A percentile compares a stretch with the other conserved stretches of the same genome.
phyloP scores from a whole-genome alignment of 345 rosid species.

The Erodium maritimum region DNA sequence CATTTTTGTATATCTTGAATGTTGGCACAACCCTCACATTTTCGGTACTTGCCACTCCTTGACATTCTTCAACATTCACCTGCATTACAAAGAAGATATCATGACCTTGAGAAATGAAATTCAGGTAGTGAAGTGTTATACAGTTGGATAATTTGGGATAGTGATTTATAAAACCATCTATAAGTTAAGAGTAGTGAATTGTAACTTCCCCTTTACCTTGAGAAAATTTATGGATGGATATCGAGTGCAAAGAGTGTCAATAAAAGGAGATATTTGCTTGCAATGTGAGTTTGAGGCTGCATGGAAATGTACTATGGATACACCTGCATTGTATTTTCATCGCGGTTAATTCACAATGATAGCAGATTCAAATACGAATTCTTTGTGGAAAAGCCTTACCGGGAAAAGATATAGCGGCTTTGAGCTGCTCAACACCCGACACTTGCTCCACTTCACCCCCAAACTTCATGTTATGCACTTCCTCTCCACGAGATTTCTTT shows the following conservation, averaged over 20 bases:
- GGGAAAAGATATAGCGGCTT: conserved; percentile 64
- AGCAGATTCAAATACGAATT: too few species aligned
- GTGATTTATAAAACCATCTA: too few species aligned
- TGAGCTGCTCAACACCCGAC: conserved; percentile 56
- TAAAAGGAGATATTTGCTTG: conserved; percentile 69
- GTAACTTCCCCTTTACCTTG: too few species aligned
- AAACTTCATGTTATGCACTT: conserved; percentile 82
- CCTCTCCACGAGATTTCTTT: conserved; percentile 92
- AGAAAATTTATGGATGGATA: conserved; percentile 79
- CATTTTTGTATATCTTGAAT: conserved; percentile 85
- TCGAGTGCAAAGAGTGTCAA: conserved; percentile 66
- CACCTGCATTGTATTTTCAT: conserved; percentile 32
- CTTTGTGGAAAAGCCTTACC: conserved; percentile 23
- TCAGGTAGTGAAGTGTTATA: too few species aligned
- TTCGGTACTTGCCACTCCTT: conserved; percentile 48
- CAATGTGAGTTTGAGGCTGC: conserved; percentile 53
- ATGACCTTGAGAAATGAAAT: too few species aligned
- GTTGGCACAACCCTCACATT: conserved; percentile 86
- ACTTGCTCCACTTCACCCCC: conserved; percentile 93
- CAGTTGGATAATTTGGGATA: too few species aligned
- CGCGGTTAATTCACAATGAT: too few species aligned
- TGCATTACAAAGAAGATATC: conserved; percentile 8
- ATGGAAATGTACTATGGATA: conserved; percentile 63
- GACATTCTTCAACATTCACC: conserved; percentile 66
- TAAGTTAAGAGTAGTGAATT: too few species aligned